Evolutionary conservation across 2,329 filamentous ascomycete genomes (phyloP).

Genomic region (Trematosphaeria pertusa): DNA sequence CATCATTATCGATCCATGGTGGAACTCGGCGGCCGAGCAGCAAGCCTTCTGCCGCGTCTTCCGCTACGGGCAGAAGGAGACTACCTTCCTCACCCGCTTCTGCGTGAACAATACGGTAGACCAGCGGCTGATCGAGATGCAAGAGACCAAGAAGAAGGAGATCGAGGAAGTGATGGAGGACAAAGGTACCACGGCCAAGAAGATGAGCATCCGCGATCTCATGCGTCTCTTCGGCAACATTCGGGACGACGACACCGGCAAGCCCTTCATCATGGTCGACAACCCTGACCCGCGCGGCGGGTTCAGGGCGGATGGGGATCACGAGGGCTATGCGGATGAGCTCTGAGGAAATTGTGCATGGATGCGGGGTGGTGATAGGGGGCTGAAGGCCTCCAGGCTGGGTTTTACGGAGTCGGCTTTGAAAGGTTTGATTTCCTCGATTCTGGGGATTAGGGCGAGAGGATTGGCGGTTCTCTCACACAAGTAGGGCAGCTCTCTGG

Average conservation of each 20-base stretch:
- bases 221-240: slow-evolving; percentile 56
- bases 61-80: slow-evolving; percentile 68
- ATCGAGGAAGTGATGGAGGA: slow-evolving; percentile 55
- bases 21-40: slow-evolving; percentile 67
- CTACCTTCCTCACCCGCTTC: slow-evolving; percentile 66
- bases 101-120: slow-evolving; percentile 66
- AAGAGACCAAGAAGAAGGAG: slow-evolving; percentile 60
- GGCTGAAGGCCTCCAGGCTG: not conserved
- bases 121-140: slow-evolving; percentile 61
- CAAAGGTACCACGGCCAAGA: slow-evolving; percentile 36
- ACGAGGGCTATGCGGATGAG: slow-evolving; percentile 44
- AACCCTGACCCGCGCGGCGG: slow-evolving; percentile 36
- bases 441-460: not conserved
- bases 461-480: not conserved
- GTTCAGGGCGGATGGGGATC: slow-evolving; percentile 38
- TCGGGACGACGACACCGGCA: slow-evolving; percentile 46
- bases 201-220: slow-evolving; percentile 49
- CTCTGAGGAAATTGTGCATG: slow-evolving; percentile 10
- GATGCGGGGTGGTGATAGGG: not conserved
- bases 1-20: slow-evolving; percentile 61
- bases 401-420: not conserved
- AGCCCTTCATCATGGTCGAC: slow-evolving; percentile 51
- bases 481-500: not conserved
- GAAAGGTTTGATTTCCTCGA: not conserved
- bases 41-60: slow-evolving; percentile 70